Evolutionary conservation across 352 stramenopile species (phyloP), one percentile per base, ranked within the genome.

Genomic region (Phytophthora hybrid): DNA sequence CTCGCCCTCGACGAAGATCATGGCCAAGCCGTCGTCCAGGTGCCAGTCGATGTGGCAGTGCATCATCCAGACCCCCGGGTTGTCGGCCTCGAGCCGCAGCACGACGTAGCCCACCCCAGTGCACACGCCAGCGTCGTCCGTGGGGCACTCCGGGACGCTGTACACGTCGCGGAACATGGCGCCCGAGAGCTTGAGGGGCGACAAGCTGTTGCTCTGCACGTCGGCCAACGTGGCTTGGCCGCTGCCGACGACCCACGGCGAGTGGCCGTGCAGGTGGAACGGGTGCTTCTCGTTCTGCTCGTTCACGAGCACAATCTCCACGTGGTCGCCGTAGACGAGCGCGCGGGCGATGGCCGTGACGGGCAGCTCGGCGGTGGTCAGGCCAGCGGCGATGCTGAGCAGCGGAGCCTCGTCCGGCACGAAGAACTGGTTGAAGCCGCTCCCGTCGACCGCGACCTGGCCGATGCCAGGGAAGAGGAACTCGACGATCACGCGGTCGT

Each of bases 181-280:
- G 16, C 63, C 63, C 7, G 19, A 19, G 2, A 83, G 70, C 19
- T 81, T 79, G 14, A 80, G n/a, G 3, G 64, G 29, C 13, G 56
- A 16, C 19, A 77, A 41, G 37, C 29, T 71, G 53, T 59, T 54
- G 54, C 11, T 69, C 5, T 59, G 46, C 1, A 70, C 55, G 3
- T 68, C 61, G 6, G 31, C 63, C 16, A 54, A 39, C n/a, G 73
- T 57, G 8, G 56, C 63, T 32, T 78, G 68, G 23, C 77, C 71
- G n/a, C 66, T 74, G 1, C 61, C 74, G 4, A 82, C 29, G 11
- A 87, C 74, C 60, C 69, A 82, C 13, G 74, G 76, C 8, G 78
- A 79, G 62, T 87, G 78, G 0, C 55, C 73, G 59, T 87, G 80
- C 41, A 80, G 49, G 66, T 87, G 80, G 63, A 87, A 85, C 47